A percentile compares a stretch with the other conserved stretches of the same genome.
Conservation (phyloP, 768 basidiomycete genomes). For the Pisolithus marmoratus region DNA sequence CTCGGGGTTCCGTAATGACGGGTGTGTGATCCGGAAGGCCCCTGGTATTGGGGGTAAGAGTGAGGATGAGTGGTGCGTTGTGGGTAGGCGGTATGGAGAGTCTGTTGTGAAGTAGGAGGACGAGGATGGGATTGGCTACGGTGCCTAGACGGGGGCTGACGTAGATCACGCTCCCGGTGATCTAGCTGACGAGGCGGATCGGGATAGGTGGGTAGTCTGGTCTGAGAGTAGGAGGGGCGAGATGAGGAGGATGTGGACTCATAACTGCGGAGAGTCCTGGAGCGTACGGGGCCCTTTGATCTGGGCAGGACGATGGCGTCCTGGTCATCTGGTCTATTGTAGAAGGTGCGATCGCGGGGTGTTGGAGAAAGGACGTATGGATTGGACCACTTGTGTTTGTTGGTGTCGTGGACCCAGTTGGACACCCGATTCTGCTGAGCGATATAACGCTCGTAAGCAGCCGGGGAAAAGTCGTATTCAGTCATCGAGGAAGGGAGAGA, state of each 20-base stretch:
- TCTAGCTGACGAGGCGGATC: constrained; percentile 11
- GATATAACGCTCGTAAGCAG: constrained; percentile 42
- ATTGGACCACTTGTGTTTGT: constrained; percentile 18
- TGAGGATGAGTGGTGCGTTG: constrained; percentile 6
- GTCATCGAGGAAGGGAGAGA: constrained; percentile 36
- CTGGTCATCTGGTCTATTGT: constrained; percentile 8
- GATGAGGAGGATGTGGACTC: constrained; percentile 19
- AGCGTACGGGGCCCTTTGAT: constrained; percentile 1
- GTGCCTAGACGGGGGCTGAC: constrained; percentile 8
- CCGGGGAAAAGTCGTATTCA: constrained; percentile 58
- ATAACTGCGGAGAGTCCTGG: neutral
- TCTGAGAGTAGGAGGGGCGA: constrained; percentile 18
- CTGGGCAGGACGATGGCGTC: neutral
- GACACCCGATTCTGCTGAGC: constrained; percentile 44
- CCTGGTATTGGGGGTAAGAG: constrained; percentile 12
- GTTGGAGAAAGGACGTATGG: constrained; percentile 26
- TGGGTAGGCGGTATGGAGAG: constrained; percentile 14
- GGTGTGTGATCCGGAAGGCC: constrained; percentile 7
- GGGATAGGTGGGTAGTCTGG: constrained; percentile 14
- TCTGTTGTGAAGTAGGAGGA: constrained; percentile 11
- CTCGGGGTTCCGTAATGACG: constrained; percentile 12
- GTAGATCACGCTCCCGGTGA: constrained; percentile 11
- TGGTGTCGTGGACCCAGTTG: constrained; percentile 45
- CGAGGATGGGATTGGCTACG: constrained; percentile 24
- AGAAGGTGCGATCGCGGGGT: constrained; percentile 26